Conservation (phyloP, 345 rosid genomes). For the Lepidium africanum region DNA sequence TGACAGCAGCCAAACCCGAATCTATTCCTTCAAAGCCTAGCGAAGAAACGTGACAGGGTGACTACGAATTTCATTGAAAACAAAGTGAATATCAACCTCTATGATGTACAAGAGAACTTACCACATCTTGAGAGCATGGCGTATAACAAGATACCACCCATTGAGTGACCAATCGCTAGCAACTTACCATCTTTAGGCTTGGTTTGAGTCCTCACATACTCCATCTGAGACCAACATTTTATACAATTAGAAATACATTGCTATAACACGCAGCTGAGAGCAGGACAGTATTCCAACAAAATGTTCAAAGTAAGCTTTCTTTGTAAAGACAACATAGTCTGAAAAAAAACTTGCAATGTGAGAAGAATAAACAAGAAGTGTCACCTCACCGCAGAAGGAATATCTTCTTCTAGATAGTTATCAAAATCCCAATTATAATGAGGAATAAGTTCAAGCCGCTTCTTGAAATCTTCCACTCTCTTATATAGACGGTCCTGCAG, state of each 20-base stretch:
- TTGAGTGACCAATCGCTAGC: conserved; percentile 88
- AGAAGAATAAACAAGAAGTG: conserved; percentile 31
- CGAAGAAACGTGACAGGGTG: not conserved
- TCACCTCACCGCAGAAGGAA: conserved; percentile 92
- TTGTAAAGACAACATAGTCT: no score
- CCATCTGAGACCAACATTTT: conserved; percentile 46
- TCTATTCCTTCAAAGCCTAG: conserved; percentile 60
- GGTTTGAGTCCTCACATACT: conserved; percentile 52
- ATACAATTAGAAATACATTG: not conserved
- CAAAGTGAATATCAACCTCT: not conserved
- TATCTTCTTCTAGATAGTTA: conserved; percentile 71
- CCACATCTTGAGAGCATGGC: conserved; percentile 63
- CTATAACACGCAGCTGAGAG: not conserved
- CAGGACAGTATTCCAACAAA: not conserved
- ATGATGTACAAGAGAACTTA: conserved; percentile 27
- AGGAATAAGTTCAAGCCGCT: conserved; percentile 49
- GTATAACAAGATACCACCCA: conserved; percentile 93
- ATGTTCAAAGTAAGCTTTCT: not conserved
- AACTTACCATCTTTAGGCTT: conserved; percentile 65
- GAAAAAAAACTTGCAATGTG: not conserved
- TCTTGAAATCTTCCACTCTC: conserved; percentile 42
- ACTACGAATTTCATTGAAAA: not conserved
- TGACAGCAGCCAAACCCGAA: conserved; percentile 54
- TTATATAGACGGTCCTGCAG: conserved; percentile 35
- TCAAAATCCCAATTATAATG: conserved; percentile 91